Evolutionary conservation across 345 rosid species (phyloP).

Genomic region (Dovyalis caffra): DNA sequence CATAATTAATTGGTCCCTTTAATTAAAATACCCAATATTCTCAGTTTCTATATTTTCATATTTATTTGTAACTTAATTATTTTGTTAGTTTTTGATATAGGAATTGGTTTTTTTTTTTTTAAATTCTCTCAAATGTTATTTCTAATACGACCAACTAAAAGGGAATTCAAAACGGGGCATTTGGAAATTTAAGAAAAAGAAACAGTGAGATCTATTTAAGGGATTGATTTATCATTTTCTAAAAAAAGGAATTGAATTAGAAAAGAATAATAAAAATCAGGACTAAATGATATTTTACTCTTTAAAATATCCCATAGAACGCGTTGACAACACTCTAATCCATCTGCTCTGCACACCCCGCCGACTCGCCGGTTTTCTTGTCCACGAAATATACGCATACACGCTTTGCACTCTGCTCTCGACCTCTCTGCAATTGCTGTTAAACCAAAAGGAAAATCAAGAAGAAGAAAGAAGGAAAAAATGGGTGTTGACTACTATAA

Average conservation of each 20-base stretch:
- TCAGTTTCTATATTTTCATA: too few species aligned
- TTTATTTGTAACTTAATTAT: too few species aligned
- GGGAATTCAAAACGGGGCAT: not conserved
- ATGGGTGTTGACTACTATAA: constrained; percentile 96
- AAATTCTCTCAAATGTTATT: too few species aligned
- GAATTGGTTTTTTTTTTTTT: too few species aligned
- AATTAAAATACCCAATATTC: not conserved
- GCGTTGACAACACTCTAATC: not conserved
- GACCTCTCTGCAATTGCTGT: not conserved
- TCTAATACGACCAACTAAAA: too few species aligned
- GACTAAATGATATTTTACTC: not conserved
- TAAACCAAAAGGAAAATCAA: not conserved
- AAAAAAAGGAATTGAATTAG: not conserved
- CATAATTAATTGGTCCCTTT: not conserved
- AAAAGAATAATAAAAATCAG: not conserved
- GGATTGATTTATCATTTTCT: not conserved
- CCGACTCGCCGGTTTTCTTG: constrained; percentile 26
- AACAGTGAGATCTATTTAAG: not conserved
- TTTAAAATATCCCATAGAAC: not conserved
- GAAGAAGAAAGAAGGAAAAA: too few species aligned
- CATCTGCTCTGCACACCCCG: not conserved
- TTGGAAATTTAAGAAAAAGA: not conserved
- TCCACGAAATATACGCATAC: not conserved
- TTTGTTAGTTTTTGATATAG: too few species aligned
- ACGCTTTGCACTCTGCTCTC: not conserved